A percentile compares a stretch with the other conserved stretches of the same genome.
These are phyloP conservation scores for Pecoramyces ruminantium DNA, from an alignment of 192 early-diverging fungal genomes.

Conservation along the genomic window DNA sequence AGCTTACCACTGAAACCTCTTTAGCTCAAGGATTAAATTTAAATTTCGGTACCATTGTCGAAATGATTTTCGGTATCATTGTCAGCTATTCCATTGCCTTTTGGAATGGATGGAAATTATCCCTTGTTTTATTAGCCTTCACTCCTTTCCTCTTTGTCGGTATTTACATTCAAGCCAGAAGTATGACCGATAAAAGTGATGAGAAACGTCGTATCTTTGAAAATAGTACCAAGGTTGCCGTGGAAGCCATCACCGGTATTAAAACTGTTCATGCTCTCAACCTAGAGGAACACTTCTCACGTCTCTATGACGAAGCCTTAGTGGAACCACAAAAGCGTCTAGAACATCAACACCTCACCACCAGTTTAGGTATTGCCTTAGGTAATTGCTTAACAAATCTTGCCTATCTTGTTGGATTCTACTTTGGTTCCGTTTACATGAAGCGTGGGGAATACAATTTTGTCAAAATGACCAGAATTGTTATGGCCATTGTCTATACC, in stretches of 20 bases:
- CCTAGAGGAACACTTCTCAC: conserved; percentile 25
- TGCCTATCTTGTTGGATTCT: background rate
- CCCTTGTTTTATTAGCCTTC: conserved; percentile 40
- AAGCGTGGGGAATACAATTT: background rate
- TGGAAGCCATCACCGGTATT: conserved; percentile 70
- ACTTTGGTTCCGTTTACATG: background rate
- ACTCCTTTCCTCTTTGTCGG: conserved; percentile 52
- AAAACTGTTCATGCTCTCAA: conserved; percentile 69
- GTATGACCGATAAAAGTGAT: conserved; percentile 17
- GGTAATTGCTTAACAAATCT: background rate
- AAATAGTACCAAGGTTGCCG: conserved; percentile 46
- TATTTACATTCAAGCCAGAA: conserved; percentile 41
- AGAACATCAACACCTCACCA: background rate
- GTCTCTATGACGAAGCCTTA: conserved; percentile 3
- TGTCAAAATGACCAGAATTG: background rate
- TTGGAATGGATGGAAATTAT: conserved; percentile 32
- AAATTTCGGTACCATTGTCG: conserved; percentile 9
- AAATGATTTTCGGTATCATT: conserved; percentile 11
- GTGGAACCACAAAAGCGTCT: background rate
- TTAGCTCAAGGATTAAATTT: background rate
- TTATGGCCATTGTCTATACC: background rate
- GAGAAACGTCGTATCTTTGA: conserved; percentile 47
- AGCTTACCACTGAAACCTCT: conserved; percentile 2
- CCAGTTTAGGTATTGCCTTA: background rate
- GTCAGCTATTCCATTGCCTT: conserved; percentile 26